Conservation (phyloP, 1,284 basidiomycete genomes). For the Schizophyllum amplum region DNA sequence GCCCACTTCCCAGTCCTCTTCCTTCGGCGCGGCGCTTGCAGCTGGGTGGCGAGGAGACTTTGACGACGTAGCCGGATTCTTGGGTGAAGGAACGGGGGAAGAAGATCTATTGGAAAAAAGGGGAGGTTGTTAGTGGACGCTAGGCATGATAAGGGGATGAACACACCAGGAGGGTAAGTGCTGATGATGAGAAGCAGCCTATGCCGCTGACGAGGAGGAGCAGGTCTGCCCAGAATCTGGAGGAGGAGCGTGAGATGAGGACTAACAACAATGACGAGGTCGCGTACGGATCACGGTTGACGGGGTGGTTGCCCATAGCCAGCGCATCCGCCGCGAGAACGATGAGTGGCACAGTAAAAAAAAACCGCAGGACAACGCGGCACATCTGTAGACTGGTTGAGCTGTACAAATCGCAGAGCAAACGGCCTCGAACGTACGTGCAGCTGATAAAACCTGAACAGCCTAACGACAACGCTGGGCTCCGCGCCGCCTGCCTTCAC, state of each 20-base stretch:
- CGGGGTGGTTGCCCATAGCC: constrained; percentile 35
- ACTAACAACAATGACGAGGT: constrained; percentile 33
- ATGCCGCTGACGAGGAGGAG: constrained; percentile 59
- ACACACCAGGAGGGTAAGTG: constrained; percentile 63
- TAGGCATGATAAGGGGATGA: constrained; percentile 1
- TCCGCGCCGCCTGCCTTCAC: constrained; percentile 65
- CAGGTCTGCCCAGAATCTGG: constrained; percentile 36
- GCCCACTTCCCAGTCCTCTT: too few relatives aligned
- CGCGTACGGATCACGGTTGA: constrained; percentile 48
- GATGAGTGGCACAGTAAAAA: constrained; percentile 59
- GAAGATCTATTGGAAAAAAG: constrained; percentile 42
- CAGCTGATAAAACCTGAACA: constrained; percentile 65
- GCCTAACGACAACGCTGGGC: constrained; percentile 58
- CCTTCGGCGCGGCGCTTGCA: constrained; percentile 11
- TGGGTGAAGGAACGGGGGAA: constrained; percentile 62
- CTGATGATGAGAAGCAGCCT: constrained; percentile 66
- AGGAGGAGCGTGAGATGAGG: not conserved
- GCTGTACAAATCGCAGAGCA: constrained; percentile 1
- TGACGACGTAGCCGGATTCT: constrained; percentile 50
- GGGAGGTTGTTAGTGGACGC: not conserved
- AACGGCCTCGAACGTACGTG: constrained; percentile 42
- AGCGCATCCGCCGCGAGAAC: constrained; percentile 51
- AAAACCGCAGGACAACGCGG: constrained; percentile 60
- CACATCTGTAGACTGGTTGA: constrained; percentile 32
- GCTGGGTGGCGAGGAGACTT: constrained; percentile 17